Evolutionary conservation across 768 basidiomycete genomes (phyloP), one percentile per base, ranked within the genome.

Genomic region (Mycena metata): DNA sequence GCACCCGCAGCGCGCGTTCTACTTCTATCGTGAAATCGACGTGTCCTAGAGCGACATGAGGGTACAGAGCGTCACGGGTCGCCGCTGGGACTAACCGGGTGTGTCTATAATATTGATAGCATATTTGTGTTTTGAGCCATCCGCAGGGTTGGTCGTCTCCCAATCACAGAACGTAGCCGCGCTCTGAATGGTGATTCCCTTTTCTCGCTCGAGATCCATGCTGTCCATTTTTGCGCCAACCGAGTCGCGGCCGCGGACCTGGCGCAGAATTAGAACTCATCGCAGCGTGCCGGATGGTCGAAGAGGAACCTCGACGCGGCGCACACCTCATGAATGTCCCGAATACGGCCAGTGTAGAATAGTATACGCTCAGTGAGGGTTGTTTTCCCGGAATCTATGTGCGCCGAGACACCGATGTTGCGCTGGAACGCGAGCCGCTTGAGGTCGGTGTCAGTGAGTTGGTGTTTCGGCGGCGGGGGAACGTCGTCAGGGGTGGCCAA

Each of bases 1-100:
- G 83, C 10, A 99, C 98, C 57, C 98, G 90, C 56, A 99, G 84
- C 26, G 98, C 98, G 17, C 98, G 90, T 79, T 99, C 98, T 10
- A 99, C 98, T 80, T 99, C 98, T 72, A 99, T 99, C 2, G 98
- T 99, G 76, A 99, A 99, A 79, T 99, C 98, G 70, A 99, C 98
- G 84, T 99, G 98, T 73, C 96, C 96, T 96, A 64, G 30, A 52
- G 35, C n/a, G 70, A 24, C 50, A 26, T 62, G 9, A 41, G 30
- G 10, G 35, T 21, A 36, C 11, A 11, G 13, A 1, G 16, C 21
- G 30, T 23, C 12, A 17, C 9, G 6, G 9, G 11, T n/a, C 12
- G 36, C n/a, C 4, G 33, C 21, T 43, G 9, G 19, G 21, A 62
- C 60, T 7, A 49, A 66, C 96, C 96, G 71, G 98, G 98, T 0